Conservation (phyloP, 108 stramenopile species). For the Pseudonitzschia multiseries region DNA sequence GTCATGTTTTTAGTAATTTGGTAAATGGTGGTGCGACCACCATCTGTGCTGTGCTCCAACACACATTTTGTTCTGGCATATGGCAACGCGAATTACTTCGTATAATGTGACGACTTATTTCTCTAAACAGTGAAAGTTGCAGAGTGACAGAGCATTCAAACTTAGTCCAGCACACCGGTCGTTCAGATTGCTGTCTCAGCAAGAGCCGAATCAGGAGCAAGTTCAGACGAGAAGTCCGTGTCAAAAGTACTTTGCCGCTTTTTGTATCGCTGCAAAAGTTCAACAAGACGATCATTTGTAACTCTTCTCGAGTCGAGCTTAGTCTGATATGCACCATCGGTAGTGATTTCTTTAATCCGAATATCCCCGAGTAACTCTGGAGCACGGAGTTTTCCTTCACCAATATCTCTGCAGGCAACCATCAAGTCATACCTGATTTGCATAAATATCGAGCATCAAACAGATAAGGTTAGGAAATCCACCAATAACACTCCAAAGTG, state of each 20-base stretch:
- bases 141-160: too few species aligned
- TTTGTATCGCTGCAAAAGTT: slow-evolving; percentile 64
- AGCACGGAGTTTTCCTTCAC: slow-evolving; percentile 75
- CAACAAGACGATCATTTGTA: slow-evolving; percentile 64
- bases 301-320: slow-evolving; percentile 72
- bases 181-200: neutral
- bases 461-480: neutral
- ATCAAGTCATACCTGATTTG: slow-evolving; percentile 70
- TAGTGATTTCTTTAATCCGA: slow-evolving; percentile 67
- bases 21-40: too few species aligned
- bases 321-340: slow-evolving; percentile 77
- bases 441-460: neutral
- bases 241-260: slow-evolving; percentile 35
- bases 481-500: neutral
- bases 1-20: too few species aligned
- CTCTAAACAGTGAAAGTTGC: too few species aligned
- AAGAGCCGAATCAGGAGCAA: slow-evolving; percentile 13
- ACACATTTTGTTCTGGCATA: too few species aligned
- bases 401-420: slow-evolving; percentile 86
- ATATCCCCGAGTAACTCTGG: slow-evolving; percentile 78
- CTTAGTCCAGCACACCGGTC: too few species aligned
- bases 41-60: too few species aligned
- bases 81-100: too few species aligned
- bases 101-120: too few species aligned
- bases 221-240: slow-evolving; percentile 19